phyloP scores from a whole-genome alignment of 129 eudicot species.

The Pseudognaphalium luteoalbum region DNA sequence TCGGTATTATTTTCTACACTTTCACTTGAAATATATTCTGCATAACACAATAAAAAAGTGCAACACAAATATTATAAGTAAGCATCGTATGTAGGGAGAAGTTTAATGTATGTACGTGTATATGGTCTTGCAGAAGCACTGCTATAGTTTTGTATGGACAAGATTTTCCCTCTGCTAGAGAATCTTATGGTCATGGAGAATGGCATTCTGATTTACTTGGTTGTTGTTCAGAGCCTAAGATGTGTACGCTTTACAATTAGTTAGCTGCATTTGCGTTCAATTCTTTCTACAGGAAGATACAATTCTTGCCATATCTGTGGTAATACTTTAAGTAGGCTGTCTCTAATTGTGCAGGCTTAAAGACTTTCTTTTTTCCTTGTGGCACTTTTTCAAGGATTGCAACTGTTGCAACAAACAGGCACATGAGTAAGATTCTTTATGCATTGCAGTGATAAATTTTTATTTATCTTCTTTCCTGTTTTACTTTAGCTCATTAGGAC shows the following conservation, averaged over 20 bases:
- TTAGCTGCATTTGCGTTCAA: neutral
- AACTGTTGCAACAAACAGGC: slow-evolving; percentile 69
- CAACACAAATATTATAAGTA: neutral
- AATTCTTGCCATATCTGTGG: neutral
- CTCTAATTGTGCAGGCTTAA: slow-evolving; percentile 56
- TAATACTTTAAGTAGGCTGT: neutral
- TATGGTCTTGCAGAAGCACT: slow-evolving; percentile 53
- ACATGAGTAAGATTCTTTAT: slow-evolving; percentile 64
- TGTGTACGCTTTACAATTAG: slow-evolving; percentile 59
- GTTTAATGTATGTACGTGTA: slow-evolving; percentile 1
- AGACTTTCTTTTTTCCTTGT: slow-evolving; percentile 86
- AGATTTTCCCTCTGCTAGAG: slow-evolving; percentile 53
- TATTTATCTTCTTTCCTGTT: neutral
- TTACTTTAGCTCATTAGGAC: neutral
- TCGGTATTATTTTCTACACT: slow-evolving; percentile 27
- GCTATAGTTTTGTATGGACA: slow-evolving; percentile 65
- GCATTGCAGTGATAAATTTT: slow-evolving; percentile 15
- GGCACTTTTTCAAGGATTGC: slow-evolving; percentile 90
- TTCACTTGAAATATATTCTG: neutral
- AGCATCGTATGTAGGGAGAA: neutral
- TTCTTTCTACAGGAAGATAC: neutral
- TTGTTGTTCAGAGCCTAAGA: slow-evolving; percentile 89
- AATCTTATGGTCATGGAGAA: slow-evolving; percentile 53
- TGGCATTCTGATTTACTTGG: slow-evolving; percentile 98
- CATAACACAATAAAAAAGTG: neutral